Conservation (phyloP, 78 protist species). For the Dictyostelium intermedium region DNA sequence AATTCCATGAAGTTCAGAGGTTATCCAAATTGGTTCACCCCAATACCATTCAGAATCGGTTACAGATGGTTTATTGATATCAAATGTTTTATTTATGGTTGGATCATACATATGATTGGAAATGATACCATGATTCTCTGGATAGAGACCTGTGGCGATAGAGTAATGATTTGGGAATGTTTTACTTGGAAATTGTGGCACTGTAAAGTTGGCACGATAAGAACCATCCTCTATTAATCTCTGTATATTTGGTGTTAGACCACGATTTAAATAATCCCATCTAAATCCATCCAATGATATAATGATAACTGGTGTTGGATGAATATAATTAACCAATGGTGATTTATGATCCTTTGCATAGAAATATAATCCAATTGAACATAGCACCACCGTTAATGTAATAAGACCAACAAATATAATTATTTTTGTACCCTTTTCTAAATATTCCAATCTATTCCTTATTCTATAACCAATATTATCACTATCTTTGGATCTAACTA, state of each 20-base stretch:
- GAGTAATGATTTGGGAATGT: slow-evolving; percentile 76
- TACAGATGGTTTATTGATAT: neutral
- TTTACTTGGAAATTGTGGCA: slow-evolving; percentile 64
- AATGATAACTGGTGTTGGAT: slow-evolving; percentile 17
- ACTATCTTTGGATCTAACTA: neutral
- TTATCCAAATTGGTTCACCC: slow-evolving; percentile 62
- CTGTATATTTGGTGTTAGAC: slow-evolving; percentile 34
- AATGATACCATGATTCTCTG: slow-evolving; percentile 67
- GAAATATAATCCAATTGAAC: neutral
- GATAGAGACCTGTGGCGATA: slow-evolving; percentile 50
- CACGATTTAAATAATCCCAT: slow-evolving; percentile 37
- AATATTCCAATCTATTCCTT: neutral
- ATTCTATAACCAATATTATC: neutral
- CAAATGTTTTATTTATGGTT: neutral
- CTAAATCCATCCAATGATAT: slow-evolving; percentile 60
- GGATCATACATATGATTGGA: slow-evolving; percentile 37
- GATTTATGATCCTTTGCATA: neutral
- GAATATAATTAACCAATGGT: slow-evolving; percentile 5
- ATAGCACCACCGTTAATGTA: neutral
- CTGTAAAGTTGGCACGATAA: neutral
- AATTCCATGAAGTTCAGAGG: neutral
- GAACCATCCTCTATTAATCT: neutral
- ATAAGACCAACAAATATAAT: neutral
- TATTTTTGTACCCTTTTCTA: neutral
- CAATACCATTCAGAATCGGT: slow-evolving; percentile 25